Base-by-base conservation (phyloP, 495 filamentous ascomycete species). In the Articulospora tetracladia region DNA sequence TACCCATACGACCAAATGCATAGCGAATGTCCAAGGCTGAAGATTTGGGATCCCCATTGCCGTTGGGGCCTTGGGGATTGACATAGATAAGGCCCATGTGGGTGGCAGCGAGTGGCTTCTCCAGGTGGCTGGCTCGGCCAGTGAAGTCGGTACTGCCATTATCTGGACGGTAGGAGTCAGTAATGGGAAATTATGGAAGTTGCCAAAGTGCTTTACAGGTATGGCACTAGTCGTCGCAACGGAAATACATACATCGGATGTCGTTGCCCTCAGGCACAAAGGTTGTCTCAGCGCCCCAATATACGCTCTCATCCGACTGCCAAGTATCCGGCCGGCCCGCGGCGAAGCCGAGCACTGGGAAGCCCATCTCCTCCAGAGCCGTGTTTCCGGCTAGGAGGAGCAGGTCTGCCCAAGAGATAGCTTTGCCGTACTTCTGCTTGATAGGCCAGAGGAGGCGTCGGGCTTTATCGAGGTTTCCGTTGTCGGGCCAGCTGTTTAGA, bases 31-130 rank as follows among this genome's bases (percentile, higher is more conserved):
- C 60, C 2, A 52, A 25, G 17, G 60, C 60, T 19, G 60, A 62
- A 12, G 32, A 17, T 23, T 53, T 53, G 25, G 60, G 60, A 22
- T 62, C 55, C 25, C 46, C 54, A 20, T 58, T 62, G 22, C 60
- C 60, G 28, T 62, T 58, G 34, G 60, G 60, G 22, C 60, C 60
- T 25, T 62, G 47, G 19, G 60, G 60, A 46, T 62, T 62, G 26
- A 62, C 60, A 28, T 62, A 62, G 34, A 62, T 62, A 7, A 62
- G 49, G 24, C 60, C 60, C 60, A 62, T 62, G 28, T 62, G 60
- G 48, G 60, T 53, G 7, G 60, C 60, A 23, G 54, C 60, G 46
- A 62, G 55, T 20, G 60, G 60, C 55, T 48, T 46, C 26, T 62
- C 46, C 1, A 62, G 23, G 1, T 58, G 4, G 32, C 1, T 48